Percentiles rank a stretch among this genome's conserved stretches.
These are phyloP conservation scores for Daedaleopsis nitida DNA, from an alignment of 768 basidiomycete species.

Conservation along the genomic window DNA sequence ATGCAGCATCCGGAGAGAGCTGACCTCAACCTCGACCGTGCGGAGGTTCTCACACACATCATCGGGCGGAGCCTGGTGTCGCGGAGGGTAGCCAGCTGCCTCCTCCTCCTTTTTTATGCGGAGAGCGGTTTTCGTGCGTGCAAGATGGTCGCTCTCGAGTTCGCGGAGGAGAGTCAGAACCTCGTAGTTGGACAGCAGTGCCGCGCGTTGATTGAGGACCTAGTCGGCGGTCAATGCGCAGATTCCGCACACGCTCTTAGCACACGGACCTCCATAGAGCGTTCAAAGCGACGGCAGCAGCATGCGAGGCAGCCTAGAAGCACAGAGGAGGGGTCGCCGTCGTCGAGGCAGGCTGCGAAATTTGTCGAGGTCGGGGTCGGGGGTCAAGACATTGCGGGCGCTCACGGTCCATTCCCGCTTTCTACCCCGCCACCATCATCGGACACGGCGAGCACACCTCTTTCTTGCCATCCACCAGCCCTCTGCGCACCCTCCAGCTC, in stretches of 20 bases:
- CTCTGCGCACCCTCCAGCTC: constrained; percentile 9
- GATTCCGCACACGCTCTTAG: background rate
- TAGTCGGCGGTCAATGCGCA: constrained; percentile 28
- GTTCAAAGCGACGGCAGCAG: background rate
- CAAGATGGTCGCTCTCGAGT: constrained; percentile 73
- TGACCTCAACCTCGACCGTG: constrained; percentile 84
- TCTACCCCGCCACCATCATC: constrained; percentile 23
- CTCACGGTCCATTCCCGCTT: constrained; percentile 21
- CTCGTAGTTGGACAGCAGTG: constrained; percentile 89
- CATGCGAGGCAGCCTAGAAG: constrained; percentile 17
- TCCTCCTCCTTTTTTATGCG: constrained; percentile 82
- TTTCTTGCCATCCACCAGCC: constrained; percentile 11
- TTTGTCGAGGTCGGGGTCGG: constrained; percentile 10
- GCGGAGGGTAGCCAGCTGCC: constrained; percentile 38
- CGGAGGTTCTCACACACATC: constrained; percentile 80
- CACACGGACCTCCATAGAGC: constrained; percentile 30
- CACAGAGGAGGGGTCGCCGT: constrained; percentile 7
- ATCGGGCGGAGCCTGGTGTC: constrained; percentile 37
- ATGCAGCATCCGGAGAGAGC: constrained; percentile 12
- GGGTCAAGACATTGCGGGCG: constrained; percentile 21
- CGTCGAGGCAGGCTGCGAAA: background rate
- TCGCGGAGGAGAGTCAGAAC: constrained; percentile 77
- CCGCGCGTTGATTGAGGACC: constrained; percentile 70
- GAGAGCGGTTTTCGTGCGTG: constrained; percentile 66
- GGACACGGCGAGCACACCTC: constrained; percentile 24